Evolutionary conservation across 225 moss, liverwort and hornwort genomes (phyloP).

Genomic region (Physcomitrium patens): DNA sequence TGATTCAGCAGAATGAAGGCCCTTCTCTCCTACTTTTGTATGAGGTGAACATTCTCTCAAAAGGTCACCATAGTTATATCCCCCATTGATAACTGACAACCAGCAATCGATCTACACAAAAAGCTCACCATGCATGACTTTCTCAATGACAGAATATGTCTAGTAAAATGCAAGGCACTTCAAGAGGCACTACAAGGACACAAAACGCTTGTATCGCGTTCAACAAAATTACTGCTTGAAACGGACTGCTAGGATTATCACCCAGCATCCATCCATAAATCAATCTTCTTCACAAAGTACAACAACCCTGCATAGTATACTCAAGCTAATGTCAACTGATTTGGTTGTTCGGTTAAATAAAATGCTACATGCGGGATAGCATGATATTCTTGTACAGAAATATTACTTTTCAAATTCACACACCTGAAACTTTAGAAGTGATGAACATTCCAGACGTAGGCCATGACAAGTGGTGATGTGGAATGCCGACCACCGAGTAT

Average conservation of each 20-base stretch:
- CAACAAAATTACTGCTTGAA: neutral
- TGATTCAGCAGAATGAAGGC: conserved; percentile 59
- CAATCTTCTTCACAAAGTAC: neutral
- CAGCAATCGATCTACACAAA: conserved; percentile 82
- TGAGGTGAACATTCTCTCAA: conserved; percentile 50
- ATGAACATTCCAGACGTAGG: conserved; percentile 88
- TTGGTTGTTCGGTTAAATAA: neutral
- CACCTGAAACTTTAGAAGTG: conserved; percentile 77
- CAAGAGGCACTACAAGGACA: neutral
- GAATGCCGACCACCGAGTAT: conserved; percentile 90
- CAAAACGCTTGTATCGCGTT: conserved; percentile 3
- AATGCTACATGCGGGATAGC: neutral
- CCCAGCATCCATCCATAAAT: too few relatives aligned
- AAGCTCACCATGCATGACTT: neutral
- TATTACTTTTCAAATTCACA: neutral
- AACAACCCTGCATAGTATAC: neutral
- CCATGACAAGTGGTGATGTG: conserved; percentile 98
- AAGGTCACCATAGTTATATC: conserved; percentile 62
- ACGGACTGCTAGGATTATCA: conserved; percentile 10
- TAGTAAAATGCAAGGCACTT: neutral
- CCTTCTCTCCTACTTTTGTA: conserved; percentile 57
- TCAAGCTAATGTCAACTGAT: conserved; percentile 10
- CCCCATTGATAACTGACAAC: conserved; percentile 78
- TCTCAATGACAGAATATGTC: neutral
- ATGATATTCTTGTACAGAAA: neutral